These are phyloP conservation scores for Leccinum insigne DNA, from an alignment of 1,284 basidiomycete species.

Conservation along the genomic window DNA sequence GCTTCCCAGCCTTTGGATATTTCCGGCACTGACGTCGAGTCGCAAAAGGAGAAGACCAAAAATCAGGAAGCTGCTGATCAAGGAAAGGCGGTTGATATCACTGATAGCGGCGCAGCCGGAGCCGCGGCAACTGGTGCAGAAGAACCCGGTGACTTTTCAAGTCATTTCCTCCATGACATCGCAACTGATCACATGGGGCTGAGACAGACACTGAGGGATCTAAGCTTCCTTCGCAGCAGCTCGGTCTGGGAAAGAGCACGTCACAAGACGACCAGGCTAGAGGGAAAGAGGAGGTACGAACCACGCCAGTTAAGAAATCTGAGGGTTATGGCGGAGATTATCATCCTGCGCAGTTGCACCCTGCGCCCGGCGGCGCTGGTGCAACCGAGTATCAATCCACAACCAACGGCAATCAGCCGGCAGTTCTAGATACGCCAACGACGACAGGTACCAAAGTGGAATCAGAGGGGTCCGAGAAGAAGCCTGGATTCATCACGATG, in stretches of 20 bases:
- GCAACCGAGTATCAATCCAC: constrained; percentile 16
- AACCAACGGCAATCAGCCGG: neutral
- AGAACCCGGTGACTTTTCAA: neutral
- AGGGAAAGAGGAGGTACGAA: constrained; percentile 1
- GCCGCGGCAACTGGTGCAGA: neutral
- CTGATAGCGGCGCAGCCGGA: neutral
- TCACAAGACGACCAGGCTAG: constrained; percentile 5
- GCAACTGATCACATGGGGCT: neutral
- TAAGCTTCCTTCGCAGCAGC: neutral
- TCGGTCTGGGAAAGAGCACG: neutral
- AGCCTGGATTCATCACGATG: constrained; percentile 41
- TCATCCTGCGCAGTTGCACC: constrained; percentile 31
- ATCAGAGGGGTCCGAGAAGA: constrained; percentile 26
- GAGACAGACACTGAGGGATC: neutral
- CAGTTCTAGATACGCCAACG: neutral
- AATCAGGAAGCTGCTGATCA: neutral
- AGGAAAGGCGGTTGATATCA: neutral
- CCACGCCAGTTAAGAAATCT: neutral
- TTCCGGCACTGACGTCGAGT: neutral
- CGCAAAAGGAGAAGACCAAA: constrained; percentile 7
- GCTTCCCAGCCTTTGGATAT: constrained; percentile 1
- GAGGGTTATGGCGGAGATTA: constrained; percentile 21
- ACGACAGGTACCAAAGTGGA: neutral
- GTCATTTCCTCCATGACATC: neutral
- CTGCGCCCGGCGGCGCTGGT: constrained; percentile 24